Base-by-base conservation (phyloP, 1,284 basidiomycete species). In the Ceratorhiza oryzae-sativae region DNA sequence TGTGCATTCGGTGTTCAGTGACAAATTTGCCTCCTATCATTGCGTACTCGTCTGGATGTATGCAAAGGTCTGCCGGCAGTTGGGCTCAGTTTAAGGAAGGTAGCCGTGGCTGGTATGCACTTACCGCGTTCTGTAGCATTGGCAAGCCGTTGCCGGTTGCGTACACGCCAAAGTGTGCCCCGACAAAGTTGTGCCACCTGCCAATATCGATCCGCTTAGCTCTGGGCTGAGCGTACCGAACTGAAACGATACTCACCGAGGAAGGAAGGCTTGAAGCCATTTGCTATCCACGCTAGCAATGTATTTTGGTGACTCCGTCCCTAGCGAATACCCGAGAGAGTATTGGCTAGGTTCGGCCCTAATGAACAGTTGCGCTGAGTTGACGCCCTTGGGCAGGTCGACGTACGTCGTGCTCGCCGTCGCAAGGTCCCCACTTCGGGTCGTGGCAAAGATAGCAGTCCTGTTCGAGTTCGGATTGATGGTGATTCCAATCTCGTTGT, bases 111-210 rank as follows among this genome's bases (percentile, higher is more conserved):
- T 25, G 12, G 25, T 20, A 53, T 42, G 51, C 25, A 36, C 63
- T 55, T 67, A 67, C 63, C 48, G 63, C 63, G 3, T 32, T 51
- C 23, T 67, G 63, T 23, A 67, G 27, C 48, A 67, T 67, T 20
- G 63, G 63, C 25, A 67, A n/a, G 13, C 63, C 63, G 23, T 67
- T 67, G 25, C 63, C 42, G 27, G 46, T 67, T 27, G 49, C 63
- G 15, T 67, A 67, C 10, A 67, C 23, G 6, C 63, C 63, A 27
- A 67, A 67, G 20, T 58, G 55, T n/a, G 55, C 36, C 12, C 71
- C 71, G 18, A 72, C 71, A 41, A 72, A 72, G 46, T 72, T 72
- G 23, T 72, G 71, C 71, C 71, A 72, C 18, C 71, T 72, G 30
- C 9, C 18, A 18, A 8, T 8, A 30, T 10, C 4, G 9, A 20